Conservation (phyloP, 345 rosid species). For the Kandelia obovata region DNA sequence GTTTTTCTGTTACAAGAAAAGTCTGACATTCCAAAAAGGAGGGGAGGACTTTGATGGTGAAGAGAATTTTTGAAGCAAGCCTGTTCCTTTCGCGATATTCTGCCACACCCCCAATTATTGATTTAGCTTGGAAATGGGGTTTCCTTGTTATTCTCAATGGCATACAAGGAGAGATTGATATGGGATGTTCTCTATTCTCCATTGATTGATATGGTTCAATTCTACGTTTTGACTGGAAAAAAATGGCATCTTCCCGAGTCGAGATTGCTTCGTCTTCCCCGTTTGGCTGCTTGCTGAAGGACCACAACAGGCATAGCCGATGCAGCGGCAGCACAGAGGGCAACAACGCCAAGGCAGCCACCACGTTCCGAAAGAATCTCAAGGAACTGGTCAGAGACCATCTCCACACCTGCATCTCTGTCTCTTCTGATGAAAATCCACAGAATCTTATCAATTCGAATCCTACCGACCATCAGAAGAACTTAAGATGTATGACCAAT, state of each 20-base stretch:
- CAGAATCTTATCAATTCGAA: neutral
- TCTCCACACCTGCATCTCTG: constrained; percentile 36
- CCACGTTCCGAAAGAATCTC: constrained; percentile 51
- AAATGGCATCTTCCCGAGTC: constrained; percentile 69
- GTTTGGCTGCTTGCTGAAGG: constrained; percentile 57
- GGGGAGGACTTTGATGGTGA: neutral
- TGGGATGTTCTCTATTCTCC: no score
- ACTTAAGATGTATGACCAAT: constrained; percentile 13
- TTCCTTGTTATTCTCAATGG: neutral
- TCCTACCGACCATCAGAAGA: constrained; percentile 2
- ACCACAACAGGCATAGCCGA: constrained; percentile 44
- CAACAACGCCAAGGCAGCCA: constrained; percentile 38
- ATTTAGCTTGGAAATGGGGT: constrained; percentile 8
- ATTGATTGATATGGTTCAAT: neutral
- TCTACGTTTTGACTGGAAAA: neutral
- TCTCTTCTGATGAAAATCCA: constrained; percentile 24
- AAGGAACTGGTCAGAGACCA: constrained; percentile 60
- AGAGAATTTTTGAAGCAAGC: neutral
- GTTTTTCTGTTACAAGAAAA: neutral
- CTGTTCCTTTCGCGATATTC: neutral
- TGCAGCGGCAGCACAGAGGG: constrained; percentile 25
- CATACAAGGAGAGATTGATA: neutral
- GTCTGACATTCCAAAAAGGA: constrained; percentile 2
- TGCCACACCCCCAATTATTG: neutral
- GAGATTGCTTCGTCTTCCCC: constrained; percentile 57